These are phyloP conservation scores for Ceratobasidium sp. DNA, from an alignment of 1,284 basidiomycete species.

Conservation along the genomic window DNA sequence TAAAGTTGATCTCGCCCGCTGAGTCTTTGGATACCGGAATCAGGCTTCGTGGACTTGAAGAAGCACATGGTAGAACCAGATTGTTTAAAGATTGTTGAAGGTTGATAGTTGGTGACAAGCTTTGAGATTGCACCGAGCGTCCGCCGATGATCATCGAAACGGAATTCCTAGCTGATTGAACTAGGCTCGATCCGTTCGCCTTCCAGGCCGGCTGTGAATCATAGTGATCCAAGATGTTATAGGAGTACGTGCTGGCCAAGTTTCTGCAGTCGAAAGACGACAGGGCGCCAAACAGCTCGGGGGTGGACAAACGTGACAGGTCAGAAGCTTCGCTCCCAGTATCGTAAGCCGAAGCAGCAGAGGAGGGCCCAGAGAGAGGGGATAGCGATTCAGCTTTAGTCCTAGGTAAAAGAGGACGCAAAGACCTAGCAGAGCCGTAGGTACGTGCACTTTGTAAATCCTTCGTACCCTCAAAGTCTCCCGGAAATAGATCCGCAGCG, in stretches of 20 bases:
- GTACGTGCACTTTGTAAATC: too few relatives aligned
- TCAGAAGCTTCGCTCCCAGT: not conserved
- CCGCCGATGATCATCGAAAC: too few relatives aligned
- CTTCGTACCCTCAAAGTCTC: not conserved
- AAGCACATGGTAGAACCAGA: not conserved
- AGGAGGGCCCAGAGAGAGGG: not conserved
- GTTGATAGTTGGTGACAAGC: not conserved
- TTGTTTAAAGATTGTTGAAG: not conserved
- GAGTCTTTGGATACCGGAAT: not conserved
- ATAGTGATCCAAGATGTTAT: too few relatives aligned
- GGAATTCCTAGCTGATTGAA: too few relatives aligned
- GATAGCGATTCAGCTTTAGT: not conserved
- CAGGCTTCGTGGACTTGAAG: not conserved
- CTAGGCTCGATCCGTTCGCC: too few relatives aligned
- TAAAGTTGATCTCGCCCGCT: not conserved
- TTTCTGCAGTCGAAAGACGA: not conserved
- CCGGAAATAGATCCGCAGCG: not conserved
- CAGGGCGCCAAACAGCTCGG: not conserved
- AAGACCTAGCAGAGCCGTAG: not conserved
- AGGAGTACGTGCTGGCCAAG: too few relatives aligned
- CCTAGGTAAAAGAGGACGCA: conserved; percentile 14
- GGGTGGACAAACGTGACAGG: not conserved
- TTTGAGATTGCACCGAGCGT: too few relatives aligned
- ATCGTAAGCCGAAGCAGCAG: not conserved
- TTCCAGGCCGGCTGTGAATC: too few relatives aligned